Base-by-base conservation (phyloP, 1,139 yeast species). In the Debaryomyces robertsiae region DNA sequence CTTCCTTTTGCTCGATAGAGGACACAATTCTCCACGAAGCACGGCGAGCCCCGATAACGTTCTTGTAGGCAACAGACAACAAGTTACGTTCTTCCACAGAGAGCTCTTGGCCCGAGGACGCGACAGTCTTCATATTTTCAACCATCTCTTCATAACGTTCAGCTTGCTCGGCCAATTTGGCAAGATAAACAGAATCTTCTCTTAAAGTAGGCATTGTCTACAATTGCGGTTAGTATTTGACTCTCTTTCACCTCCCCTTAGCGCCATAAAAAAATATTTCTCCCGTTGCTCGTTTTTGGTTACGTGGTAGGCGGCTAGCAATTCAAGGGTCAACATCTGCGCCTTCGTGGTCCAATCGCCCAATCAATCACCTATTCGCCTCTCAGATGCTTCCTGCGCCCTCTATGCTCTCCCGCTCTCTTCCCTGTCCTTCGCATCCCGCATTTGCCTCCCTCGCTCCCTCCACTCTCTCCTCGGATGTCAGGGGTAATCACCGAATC, bases 71-170 rank as follows among this genome's bases (percentile, higher is more conserved):
- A 55, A 93, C 97, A 28, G 97, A 89, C 60, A 93, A 80, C 59
- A 93, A 80, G 72, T 93, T 93, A 73, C 98, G 91, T 76, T 93
- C 98, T 73, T 93, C 98, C 53, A 93, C 96, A 30, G 95, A 85
- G 59, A 93, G 78, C 69, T 91, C 98, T 70, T 89, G 91, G 50
- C 96, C 97, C 37, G 95, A 81, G 34, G 96, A 85, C 54, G 97
- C 97, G 63, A 93, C 98, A 46, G 89, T 87, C 72, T 91, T 91
- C 98, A 93, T 93, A 75, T 88, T 88, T 69, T 90, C 96, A 58
- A 93, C 98, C 98, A 90, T 91, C 75, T 94, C 98, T 75, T 93
- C 98, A 69, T 93, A 93, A 73, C 98, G 95, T 77, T 93, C 98
- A 61, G 98, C 98, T 78, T 93, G 98, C 76, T 93, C 98, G 60